A percentile compares a stretch with the other conserved stretches of the same genome.
Evolutionary conservation across 495 filamentous ascomycete species (phyloP).

Genomic region (Aspergillus cristatus): DNA sequence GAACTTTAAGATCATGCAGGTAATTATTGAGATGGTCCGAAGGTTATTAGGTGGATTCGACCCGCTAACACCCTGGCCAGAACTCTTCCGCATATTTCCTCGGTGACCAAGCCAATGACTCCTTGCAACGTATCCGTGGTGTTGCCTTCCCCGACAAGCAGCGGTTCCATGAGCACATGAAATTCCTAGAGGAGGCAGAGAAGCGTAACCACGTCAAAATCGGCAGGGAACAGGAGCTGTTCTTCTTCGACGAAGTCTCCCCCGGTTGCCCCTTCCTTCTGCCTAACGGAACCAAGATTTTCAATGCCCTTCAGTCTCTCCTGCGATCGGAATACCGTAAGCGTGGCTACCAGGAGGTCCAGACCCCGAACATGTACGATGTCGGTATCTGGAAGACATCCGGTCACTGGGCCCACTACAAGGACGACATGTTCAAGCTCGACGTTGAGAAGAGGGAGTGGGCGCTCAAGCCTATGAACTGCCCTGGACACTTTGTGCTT

Average conservation of each 20-base stretch:
- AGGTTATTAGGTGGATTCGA: neutral
- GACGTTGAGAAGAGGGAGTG: slow-evolving; percentile 78
- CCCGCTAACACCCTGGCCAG: slow-evolving; percentile 30
- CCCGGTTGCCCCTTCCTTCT: slow-evolving; percentile 91
- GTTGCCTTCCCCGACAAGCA: slow-evolving; percentile 98
- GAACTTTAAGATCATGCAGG: slow-evolving; percentile 84
- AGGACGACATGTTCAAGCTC: slow-evolving; percentile 93
- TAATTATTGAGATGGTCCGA: slow-evolving; percentile 13
- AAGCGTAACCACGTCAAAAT: slow-evolving; percentile 90
- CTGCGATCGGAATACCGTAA: slow-evolving; percentile 84
- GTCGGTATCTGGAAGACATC: slow-evolving; percentile 83
- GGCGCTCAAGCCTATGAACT: slow-evolving; percentile 95
- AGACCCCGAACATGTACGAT: slow-evolving; percentile 95
- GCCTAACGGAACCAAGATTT: slow-evolving; percentile 85
- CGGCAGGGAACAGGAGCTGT: slow-evolving; percentile 89
- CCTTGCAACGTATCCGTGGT: slow-evolving; percentile 90
- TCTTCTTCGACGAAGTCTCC: slow-evolving; percentile 88
- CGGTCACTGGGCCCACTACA: slow-evolving; percentile 92
- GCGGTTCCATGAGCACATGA: slow-evolving; percentile 77
- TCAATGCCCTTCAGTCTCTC: slow-evolving; percentile 76
- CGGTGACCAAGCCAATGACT: slow-evolving; percentile 85
- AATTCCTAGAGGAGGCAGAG: slow-evolving; percentile 89
- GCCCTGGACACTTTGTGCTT: slow-evolving; percentile 75
- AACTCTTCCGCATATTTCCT: slow-evolving; percentile 97
- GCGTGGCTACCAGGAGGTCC: slow-evolving; percentile 89